Conservation (phyloP, 1,284 basidiomycete genomes). For the Agroathelia rolfsii region DNA sequence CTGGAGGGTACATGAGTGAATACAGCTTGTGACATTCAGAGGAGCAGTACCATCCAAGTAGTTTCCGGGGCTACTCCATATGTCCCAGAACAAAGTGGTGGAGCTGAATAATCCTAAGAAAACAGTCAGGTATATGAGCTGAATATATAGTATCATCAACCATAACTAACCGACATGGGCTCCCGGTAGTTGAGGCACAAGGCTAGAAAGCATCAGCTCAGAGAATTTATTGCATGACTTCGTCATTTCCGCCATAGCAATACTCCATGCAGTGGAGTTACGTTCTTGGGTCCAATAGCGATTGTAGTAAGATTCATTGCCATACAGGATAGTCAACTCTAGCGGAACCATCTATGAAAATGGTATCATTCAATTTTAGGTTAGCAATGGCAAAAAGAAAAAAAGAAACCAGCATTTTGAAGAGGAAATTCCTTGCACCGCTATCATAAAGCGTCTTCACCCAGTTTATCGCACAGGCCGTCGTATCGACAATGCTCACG, state of each 20-base stretch:
- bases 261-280: slow-evolving; percentile 40
- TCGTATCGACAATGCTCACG: slow-evolving; percentile 29
- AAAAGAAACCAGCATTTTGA: slow-evolving; percentile 30
- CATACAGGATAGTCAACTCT: slow-evolving; percentile 32
- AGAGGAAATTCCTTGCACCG: slow-evolving; percentile 35
- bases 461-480: slow-evolving; percentile 33
- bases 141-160: not conserved
- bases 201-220: slow-evolving; percentile 29
- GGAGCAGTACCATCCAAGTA: slow-evolving; percentile 28
- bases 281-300: slow-evolving; percentile 32
- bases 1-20: slow-evolving; percentile 19
- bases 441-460: slow-evolving; percentile 30
- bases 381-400: too few relatives aligned
- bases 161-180: slow-evolving; percentile 16
- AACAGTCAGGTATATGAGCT: too few relatives aligned
- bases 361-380: not conserved
- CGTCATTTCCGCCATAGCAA: slow-evolving; percentile 35
- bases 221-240: slow-evolving; percentile 32
- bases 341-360: slow-evolving; percentile 36
- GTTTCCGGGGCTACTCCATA: slow-evolving; percentile 19
- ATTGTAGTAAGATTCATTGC: slow-evolving; percentile 29
- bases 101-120: slow-evolving; percentile 25
- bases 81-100: slow-evolving; percentile 24
- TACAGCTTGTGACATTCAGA: slow-evolving; percentile 21
- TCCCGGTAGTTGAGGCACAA: slow-evolving; percentile 23